These are phyloP conservation scores for Amphibolis antarctica DNA, from an alignment of 106 monocot genomes.

Conservation along the genomic window DNA sequence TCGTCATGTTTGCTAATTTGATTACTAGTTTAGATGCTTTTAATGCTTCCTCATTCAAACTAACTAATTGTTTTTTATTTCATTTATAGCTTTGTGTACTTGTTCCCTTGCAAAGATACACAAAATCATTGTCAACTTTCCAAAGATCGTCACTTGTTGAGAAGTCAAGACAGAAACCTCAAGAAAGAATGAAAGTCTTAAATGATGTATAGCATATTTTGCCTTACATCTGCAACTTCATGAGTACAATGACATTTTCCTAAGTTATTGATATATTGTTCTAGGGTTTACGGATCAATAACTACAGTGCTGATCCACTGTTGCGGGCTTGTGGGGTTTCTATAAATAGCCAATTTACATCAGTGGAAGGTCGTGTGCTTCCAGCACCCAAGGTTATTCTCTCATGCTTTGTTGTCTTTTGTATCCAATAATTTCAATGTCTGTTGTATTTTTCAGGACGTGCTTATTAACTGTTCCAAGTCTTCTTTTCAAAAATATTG, in stretches of 20 bases:
- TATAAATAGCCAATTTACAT: conserved; percentile 51
- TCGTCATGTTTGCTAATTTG: too few species aligned
- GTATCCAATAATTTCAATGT: background rate
- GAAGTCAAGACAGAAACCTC: conserved; percentile 92
- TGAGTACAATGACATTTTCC: background rate
- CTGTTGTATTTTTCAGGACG: too few species aligned
- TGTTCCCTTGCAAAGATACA: conserved; percentile 81
- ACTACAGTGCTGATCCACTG: conserved; percentile 81
- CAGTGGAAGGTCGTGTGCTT: conserved; percentile 72
- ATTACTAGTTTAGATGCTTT: background rate
- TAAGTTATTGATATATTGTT: background rate
- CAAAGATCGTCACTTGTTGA: conserved; percentile 90
- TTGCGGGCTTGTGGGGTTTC: conserved; percentile 53
- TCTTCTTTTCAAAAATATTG: too few species aligned
- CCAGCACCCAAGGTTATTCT: conserved; percentile 60
- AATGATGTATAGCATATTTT: conserved; percentile 24
- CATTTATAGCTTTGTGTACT: conserved; percentile 54
- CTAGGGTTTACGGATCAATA: conserved; percentile 51
- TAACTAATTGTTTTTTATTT: background rate
- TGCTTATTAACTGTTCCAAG: too few species aligned
- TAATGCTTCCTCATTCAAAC: background rate
- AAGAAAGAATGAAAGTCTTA: conserved; percentile 67
- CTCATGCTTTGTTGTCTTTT: background rate
- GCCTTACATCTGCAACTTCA: background rate
- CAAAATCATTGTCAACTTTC: conserved; percentile 57